Percentiles rank a stretch among this genome's conserved stretches.
Evolutionary conservation across 1,284 basidiomycete species (phyloP).

Genomic region (Fomitopsis palustris): DNA sequence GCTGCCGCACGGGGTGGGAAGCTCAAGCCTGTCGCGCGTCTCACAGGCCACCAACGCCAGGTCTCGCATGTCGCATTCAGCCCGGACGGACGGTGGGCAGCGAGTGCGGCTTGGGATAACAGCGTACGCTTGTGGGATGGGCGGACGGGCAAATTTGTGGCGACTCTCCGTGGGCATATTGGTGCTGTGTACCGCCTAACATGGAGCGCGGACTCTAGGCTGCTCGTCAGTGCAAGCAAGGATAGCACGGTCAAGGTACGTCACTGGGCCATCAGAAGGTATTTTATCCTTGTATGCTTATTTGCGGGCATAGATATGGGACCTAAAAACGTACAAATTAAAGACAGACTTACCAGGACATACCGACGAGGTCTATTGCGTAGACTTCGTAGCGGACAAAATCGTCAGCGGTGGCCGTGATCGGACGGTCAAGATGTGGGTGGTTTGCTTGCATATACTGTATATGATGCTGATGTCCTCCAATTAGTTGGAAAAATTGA

Average conservation of each 20-base stretch:
- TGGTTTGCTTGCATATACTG: constrained; percentile 6
- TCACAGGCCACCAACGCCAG: constrained; percentile 96
- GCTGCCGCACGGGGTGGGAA: constrained; percentile 41
- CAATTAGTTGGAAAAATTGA: constrained; percentile 34
- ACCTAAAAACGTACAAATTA: constrained; percentile 92
- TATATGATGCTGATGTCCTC: not conserved
- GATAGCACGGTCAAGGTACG: constrained; percentile 92
- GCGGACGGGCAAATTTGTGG: constrained; percentile 88
- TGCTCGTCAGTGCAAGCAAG: constrained; percentile 93
- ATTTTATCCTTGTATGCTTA: not conserved
- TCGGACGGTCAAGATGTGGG: constrained; percentile 70
- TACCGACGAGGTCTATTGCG: constrained; percentile 97
- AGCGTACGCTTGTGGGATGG: constrained; percentile 95
- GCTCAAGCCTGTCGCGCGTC: constrained; percentile 83
- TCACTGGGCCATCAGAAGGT: constrained; percentile 1
- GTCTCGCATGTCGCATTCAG: constrained; percentile 95
- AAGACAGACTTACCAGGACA: constrained; percentile 94
- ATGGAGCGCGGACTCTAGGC: constrained; percentile 92
- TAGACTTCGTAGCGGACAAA: constrained; percentile 97
- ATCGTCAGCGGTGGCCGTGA: constrained; percentile 91
- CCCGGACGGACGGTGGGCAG: constrained; percentile 90
- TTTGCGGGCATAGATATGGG: constrained; percentile 70
- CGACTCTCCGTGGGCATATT: constrained; percentile 90
- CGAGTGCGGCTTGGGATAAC: constrained; percentile 90
- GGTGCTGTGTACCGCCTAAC: constrained; percentile 92